phyloP scores from a whole-genome alignment of 352 stramenopile genomes.

The Pythium periplocum region DNA sequence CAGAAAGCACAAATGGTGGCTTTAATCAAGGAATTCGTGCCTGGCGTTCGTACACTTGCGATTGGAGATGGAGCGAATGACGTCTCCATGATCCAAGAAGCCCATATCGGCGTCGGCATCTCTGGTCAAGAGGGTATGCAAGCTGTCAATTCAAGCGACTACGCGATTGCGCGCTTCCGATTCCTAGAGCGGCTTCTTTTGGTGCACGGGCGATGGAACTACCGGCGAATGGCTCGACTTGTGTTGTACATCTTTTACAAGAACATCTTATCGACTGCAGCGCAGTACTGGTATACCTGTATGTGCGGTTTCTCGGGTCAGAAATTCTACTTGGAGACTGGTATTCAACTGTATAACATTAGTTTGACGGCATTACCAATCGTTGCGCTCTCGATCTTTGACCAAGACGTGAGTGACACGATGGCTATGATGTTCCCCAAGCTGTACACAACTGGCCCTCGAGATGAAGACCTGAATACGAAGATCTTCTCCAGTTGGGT shows the following conservation, averaged over 20 bases:
- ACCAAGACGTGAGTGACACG: conserved; percentile 65
- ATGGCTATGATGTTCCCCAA: conserved; percentile 68
- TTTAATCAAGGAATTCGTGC: conserved; percentile 72
- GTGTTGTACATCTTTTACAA: conserved; percentile 95
- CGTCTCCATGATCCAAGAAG: conserved; percentile 94
- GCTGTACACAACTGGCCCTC: conserved; percentile 56
- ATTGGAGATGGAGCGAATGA: conserved; percentile 95
- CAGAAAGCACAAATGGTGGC: conserved; percentile 86
- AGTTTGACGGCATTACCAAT: conserved; percentile 66
- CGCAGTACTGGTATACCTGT: conserved; percentile 76
- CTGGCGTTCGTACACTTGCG: conserved; percentile 71
- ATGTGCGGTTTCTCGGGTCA: conserved; percentile 74
- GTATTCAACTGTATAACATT: conserved; percentile 81
- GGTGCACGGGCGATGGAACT: conserved; percentile 90
- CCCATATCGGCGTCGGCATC: conserved; percentile 89
- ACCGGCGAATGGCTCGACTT: conserved; percentile 85
- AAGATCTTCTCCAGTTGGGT: conserved; percentile 67
- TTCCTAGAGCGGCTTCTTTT: conserved; percentile 88
- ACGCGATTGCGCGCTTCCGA: conserved; percentile 91
- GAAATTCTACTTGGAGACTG: conserved; percentile 81
- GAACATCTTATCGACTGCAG: conserved; percentile 76
- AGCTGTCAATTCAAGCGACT: conserved; percentile 92
- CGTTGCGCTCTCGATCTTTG: conserved; percentile 57
- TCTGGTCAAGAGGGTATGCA: conserved; percentile 90
- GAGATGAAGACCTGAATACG: conserved; percentile 63